A percentile compares a stretch with the other conserved stretches of the same genome.
These are phyloP conservation scores for Graphilbum ipis-grandicollis DNA, from an alignment of 2,329 filamentous ascomycete species.

Conservation along the genomic window DNA sequence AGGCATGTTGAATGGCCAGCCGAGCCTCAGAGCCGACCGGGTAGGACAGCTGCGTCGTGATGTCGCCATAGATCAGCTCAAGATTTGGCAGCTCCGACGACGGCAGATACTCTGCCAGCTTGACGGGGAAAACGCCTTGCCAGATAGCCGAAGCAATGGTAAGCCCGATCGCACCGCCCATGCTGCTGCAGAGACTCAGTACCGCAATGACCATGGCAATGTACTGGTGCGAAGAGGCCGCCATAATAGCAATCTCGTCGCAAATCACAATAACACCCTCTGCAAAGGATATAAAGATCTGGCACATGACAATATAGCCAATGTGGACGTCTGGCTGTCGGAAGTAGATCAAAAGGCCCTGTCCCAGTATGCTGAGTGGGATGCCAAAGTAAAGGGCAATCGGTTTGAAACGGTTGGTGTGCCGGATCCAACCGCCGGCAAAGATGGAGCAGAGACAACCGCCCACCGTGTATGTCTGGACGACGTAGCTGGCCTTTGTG, in stretches of 20 bases:
- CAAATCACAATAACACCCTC: constrained; percentile 40
- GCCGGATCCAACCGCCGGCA: constrained; percentile 27
- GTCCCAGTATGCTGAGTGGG: constrained; percentile 33
- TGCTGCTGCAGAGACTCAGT: constrained; percentile 27
- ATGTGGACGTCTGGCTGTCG: constrained; percentile 28
- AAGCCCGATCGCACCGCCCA: constrained; percentile 39
- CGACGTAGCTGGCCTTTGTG: constrained; percentile 7
- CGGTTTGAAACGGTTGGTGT: constrained; percentile 30
- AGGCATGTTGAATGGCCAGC: constrained; percentile 37
- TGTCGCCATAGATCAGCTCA: constrained; percentile 30
- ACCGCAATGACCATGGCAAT: constrained; percentile 3
- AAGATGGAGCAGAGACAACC: constrained; percentile 24
- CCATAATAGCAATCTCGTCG: constrained; percentile 41
- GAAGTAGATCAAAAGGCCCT: constrained; percentile 37
- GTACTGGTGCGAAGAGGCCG: constrained; percentile 29
- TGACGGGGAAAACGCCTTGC: constrained; percentile 35
- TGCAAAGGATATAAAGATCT: constrained; percentile 33
- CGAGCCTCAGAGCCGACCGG: constrained; percentile 28
- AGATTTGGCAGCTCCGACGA: constrained; percentile 18
- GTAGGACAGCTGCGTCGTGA: constrained; percentile 34
- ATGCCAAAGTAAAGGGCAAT: constrained; percentile 24
- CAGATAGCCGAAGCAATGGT: constrained; percentile 46
- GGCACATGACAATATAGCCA: constrained; percentile 35
- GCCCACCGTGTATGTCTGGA: constrained; percentile 6
- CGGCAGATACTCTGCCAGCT: constrained; percentile 31